Evolutionary conservation across 2,329 filamentous ascomycete species (phyloP).

Genomic region (Colletotrichum cereale): DNA sequence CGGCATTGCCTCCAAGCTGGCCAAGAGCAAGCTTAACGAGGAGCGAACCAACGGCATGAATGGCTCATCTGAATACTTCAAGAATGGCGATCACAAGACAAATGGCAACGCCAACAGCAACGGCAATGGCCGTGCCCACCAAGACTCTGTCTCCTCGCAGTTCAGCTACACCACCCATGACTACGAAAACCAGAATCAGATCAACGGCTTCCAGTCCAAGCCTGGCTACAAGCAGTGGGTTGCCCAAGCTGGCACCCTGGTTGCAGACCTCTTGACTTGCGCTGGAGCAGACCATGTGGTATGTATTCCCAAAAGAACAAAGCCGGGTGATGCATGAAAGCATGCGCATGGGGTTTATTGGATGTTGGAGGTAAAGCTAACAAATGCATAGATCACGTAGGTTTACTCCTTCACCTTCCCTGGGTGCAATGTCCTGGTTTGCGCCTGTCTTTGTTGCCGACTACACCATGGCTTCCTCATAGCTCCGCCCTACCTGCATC

Average conservation of each 20-base stretch:
- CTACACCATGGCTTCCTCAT: background rate
- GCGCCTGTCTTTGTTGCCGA: conserved; percentile 4
- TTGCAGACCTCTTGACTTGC: conserved; percentile 94
- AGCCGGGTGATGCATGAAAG: background rate
- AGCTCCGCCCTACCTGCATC: background rate
- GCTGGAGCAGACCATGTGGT: conserved; percentile 91
- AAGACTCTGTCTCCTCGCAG: conserved; percentile 55
- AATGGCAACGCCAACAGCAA: conserved; percentile 43
- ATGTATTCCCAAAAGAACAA: conserved; percentile 44
- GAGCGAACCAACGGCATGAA: conserved; percentile 50
- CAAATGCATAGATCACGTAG: conserved; percentile 39
- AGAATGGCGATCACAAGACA: conserved; percentile 50
- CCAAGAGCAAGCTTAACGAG: conserved; percentile 72
- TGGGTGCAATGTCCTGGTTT: background rate
- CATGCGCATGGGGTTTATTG: background rate
- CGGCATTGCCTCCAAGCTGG: conserved; percentile 77
- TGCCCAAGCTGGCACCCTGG: conserved; percentile 93
- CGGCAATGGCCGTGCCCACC: conserved; percentile 49
- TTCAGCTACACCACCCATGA: conserved; percentile 70
- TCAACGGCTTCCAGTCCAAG: conserved; percentile 77
- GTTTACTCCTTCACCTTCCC: conserved; percentile 39
- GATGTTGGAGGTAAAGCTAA: background rate
- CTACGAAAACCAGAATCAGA: conserved; percentile 68
- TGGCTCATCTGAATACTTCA: conserved; percentile 43
- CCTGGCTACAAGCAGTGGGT: conserved; percentile 99